phyloP scores from a whole-genome alignment of 2,329 filamentous ascomycete species.

The Nothophoma quercina region DNA sequence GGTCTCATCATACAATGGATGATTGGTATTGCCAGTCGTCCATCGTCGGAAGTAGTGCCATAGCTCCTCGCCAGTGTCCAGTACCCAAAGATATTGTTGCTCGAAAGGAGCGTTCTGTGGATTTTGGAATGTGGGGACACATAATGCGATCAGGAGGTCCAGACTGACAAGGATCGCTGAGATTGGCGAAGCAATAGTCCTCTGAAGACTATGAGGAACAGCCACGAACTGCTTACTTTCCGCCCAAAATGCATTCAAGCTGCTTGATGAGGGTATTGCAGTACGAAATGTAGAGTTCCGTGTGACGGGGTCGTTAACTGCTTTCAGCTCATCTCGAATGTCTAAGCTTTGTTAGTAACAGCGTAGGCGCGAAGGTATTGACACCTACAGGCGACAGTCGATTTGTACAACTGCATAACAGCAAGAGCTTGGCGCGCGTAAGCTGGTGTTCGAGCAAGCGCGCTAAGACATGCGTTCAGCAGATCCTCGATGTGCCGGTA shows the following conservation, averaged over 20 bases:
- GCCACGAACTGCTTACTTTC: slow-evolving; percentile 51
- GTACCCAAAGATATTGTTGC: slow-evolving; percentile 34
- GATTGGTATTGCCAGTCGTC: slow-evolving; percentile 19
- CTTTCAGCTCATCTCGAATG: slow-evolving; percentile 54
- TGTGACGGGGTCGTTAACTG: slow-evolving; percentile 25
- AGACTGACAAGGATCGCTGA: slow-evolving; percentile 39
- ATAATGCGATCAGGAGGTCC: slow-evolving; percentile 33
- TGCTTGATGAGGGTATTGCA: slow-evolving; percentile 50
- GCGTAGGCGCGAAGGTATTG: too few relatives aligned
- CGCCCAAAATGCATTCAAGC: slow-evolving; percentile 48
- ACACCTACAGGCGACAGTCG: slow-evolving; percentile 52
- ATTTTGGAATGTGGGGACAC: background rate
- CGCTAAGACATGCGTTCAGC: slow-evolving; percentile 47
- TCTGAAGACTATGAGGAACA: slow-evolving; percentile 51
- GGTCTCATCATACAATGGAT: slow-evolving; percentile 28
- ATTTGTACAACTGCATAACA: slow-evolving; percentile 49
- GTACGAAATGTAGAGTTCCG: slow-evolving; percentile 33
- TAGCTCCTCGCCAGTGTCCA: slow-evolving; percentile 33
- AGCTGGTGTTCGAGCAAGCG: slow-evolving; percentile 45
- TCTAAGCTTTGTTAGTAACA: slow-evolving; percentile 43
- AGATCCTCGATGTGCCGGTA: slow-evolving; percentile 48
- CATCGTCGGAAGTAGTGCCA: slow-evolving; percentile 38
- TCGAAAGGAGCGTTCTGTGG: slow-evolving; percentile 15
- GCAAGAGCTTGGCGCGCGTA: slow-evolving; percentile 46
- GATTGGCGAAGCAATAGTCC: slow-evolving; percentile 30